A percentile compares a stretch with the other conserved stretches of the same genome.
Evolutionary conservation across 192 early-diverging fungal genomes (phyloP).

Genomic region (Podila clonocystis): DNA sequence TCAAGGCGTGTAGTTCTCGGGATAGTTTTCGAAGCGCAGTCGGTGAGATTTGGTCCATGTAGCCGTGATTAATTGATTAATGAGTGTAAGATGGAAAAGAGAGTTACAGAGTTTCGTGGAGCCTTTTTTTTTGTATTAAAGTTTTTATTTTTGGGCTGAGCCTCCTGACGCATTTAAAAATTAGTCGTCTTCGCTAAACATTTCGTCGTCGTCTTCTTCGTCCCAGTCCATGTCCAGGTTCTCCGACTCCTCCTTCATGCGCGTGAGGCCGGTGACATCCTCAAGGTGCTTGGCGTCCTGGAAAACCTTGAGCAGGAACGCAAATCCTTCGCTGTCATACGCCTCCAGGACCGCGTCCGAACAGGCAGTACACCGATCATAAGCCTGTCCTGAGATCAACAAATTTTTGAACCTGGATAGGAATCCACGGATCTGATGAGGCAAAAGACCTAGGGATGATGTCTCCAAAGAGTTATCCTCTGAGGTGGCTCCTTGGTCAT

Average conservation of each 20-base stretch:
- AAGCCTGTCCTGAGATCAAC: conserved; percentile 84
- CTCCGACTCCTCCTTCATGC: conserved; percentile 85
- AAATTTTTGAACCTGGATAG: conserved; percentile 87
- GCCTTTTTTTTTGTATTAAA: background rate
- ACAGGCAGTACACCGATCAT: conserved; percentile 93
- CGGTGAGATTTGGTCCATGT: conserved; percentile 55
- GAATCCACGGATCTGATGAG: conserved; percentile 97
- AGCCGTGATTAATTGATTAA: background rate
- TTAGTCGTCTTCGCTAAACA: background rate
- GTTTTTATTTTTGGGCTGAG: too few relatives aligned
- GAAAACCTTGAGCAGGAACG: conserved; percentile 81
- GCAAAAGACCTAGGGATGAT: conserved; percentile 74
- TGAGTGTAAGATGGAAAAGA: background rate
- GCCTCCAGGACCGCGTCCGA: conserved; percentile 70
- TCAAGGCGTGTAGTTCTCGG: conserved; percentile 65
- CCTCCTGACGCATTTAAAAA: too few relatives aligned
- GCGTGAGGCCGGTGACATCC: conserved; percentile 83
- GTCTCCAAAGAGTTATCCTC: background rate
- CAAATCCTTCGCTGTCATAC: conserved; percentile 74
- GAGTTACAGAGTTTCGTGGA: background rate
- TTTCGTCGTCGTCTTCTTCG: conserved; percentile 62
- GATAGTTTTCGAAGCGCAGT: conserved; percentile 62
- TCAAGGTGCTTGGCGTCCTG: conserved; percentile 84
- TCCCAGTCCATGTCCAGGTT: conserved; percentile 84
- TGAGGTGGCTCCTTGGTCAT: background rate